A percentile compares a stretch with the other conserved stretches of the same genome.
phyloP scores from a whole-genome alignment of 2,329 filamentous ascomycete genomes.

The Fusarium verticillioides region DNA sequence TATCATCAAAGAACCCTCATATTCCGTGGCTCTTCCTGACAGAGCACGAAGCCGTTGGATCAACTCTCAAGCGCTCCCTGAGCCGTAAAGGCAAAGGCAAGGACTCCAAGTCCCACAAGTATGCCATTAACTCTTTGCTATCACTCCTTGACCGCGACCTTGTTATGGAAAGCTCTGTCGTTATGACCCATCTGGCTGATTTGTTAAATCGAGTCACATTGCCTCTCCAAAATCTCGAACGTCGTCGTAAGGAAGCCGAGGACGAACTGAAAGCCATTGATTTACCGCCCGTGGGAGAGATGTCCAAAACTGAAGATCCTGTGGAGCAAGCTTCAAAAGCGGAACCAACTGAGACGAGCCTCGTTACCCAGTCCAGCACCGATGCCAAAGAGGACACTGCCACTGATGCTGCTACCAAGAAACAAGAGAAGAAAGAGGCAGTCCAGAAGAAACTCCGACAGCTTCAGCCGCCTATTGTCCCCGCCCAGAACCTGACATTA shows the following conservation, averaged over 20 bases:
- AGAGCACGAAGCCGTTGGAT: constrained; percentile 83
- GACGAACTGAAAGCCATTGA: constrained; percentile 60
- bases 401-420: constrained; percentile 40
- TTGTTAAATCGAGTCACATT: constrained; percentile 89
- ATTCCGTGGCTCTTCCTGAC: constrained; percentile 93
- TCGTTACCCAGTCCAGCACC: constrained; percentile 35
- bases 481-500: constrained; percentile 87
- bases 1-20: constrained; percentile 86
- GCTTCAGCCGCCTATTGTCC: constrained; percentile 84
- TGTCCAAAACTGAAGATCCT: constrained; percentile 37
- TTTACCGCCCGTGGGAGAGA: constrained; percentile 53
- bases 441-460: constrained; percentile 64
- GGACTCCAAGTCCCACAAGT: constrained; percentile 85
- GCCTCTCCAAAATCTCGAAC: constrained; percentile 83
- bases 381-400: constrained; percentile 43
- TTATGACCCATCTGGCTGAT: constrained; percentile 93
- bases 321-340: constrained; percentile 36
- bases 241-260: constrained; percentile 80
- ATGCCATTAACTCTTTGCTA: constrained; percentile 90
- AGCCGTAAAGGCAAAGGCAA: constrained; percentile 90
- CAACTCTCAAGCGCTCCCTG: constrained; percentile 78
- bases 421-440: constrained; percentile 54
- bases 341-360: constrained; percentile 49
- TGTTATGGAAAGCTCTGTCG: constrained; percentile 95
- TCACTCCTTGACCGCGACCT: constrained; percentile 90